Base-by-base conservation (phyloP, 2,329 filamentous ascomycete genomes). In the Aspergillus bombycis region DNA sequence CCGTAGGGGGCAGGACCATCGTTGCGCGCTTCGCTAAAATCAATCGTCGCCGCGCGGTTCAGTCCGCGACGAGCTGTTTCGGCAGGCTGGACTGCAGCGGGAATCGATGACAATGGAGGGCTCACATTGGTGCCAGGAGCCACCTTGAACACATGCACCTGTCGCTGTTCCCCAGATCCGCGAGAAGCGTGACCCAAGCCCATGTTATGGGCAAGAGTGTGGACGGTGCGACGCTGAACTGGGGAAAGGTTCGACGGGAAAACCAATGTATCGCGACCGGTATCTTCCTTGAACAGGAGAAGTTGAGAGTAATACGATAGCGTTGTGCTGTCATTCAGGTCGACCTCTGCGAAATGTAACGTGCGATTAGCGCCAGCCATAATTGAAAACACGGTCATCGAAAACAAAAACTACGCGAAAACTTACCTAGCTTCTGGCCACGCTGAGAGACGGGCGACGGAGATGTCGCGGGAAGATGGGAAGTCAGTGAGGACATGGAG, bases 161-260 rank as follows among this genome's bases (percentile, higher is more conserved):
- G 93, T 67, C 95, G 89, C 67, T 92, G 89, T 66, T 96, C 92
- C 45, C 92, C 92, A 67, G 90, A 89, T 61, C 95, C 95, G 71
- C 94, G 93, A 7, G 95, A 98, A 62, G 91, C 87, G 76, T 99
- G 95, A 67, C 92, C 91, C 30, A 99, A 84, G 6, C 91, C 92
- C 90, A 98, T 94, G 79, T 97, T 92, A 76, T 99, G 95, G 8
- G 95, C 94, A 59, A 99, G 85, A 45, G 94, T 96, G 77, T 99
- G 95, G 63, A 98, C 93, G 63, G 91, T 92, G 66, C 94, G 90
- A 68, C 95, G 91, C 75, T 97, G 91, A 64, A 91, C 86, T 1
- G 95, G 94, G 9, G 91, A 86, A 64, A 97, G 86, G 57, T 89
- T 90, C 26, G 91, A 83, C 3, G 94, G 89, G 80, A 98, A 97